Percentiles rank a stretch among this genome's conserved stretches.
Conservation (phyloP, 2,329 filamentous ascomycete species). For the Fusarium fracticaudum region DNA sequence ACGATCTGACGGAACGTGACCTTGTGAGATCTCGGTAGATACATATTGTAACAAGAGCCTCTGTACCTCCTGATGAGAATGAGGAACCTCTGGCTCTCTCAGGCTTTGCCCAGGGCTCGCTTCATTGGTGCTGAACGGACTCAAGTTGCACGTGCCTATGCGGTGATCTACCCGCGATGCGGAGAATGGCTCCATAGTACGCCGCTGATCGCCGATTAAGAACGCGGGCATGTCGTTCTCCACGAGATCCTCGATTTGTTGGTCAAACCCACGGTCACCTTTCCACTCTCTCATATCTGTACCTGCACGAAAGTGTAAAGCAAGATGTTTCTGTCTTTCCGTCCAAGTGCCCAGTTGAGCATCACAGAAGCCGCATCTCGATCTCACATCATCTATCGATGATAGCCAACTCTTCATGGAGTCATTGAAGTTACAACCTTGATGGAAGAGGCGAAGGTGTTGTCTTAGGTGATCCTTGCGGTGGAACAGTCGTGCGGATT, state of each 20-base stretch:
- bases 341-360: not conserved
- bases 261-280: not conserved
- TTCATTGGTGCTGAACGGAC: not conserved
- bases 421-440: not conserved
- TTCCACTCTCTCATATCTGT: not conserved
- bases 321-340: not conserved
- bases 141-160: rapidly evolving
- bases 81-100: not conserved
- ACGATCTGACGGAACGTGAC: not conserved
- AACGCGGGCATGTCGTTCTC: not conserved
- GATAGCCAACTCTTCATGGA: not conserved
- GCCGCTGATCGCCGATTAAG: not conserved
- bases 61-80: not conserved
- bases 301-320: not conserved
- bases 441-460: not conserved
- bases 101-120: rapidly evolving
- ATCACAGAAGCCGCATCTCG: not conserved
- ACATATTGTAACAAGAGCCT: not conserved
- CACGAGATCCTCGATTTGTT: rapidly evolving
- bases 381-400: not conserved
- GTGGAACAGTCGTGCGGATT: not conserved
- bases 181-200: not conserved
- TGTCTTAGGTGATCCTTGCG: not conserved
- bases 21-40: not conserved
- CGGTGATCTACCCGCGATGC: not conserved